These are phyloP conservation scores for Nicotiana undulata DNA, from an alignment of 257 asterid genomes.

Conservation along the genomic window DNA sequence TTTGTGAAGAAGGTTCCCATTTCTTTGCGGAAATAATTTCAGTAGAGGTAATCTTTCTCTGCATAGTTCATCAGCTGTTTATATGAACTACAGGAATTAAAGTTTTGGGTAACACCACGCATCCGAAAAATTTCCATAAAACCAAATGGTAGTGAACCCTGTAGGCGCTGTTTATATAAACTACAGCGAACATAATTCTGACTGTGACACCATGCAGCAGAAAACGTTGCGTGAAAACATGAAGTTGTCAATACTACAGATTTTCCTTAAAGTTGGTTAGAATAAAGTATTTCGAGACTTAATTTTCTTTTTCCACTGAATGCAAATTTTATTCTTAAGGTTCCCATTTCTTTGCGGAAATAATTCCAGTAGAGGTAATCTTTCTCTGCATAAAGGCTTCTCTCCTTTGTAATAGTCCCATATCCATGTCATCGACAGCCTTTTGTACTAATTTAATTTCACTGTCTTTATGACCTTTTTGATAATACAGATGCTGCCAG, in stretches of 20 bases:
- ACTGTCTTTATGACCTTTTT: background rate
- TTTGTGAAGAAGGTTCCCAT: background rate
- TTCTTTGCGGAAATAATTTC: too few species aligned
- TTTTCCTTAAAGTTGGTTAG: background rate
- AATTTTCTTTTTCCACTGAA: background rate
- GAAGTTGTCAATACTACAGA: background rate
- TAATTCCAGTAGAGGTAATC: background rate
- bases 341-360: background rate
- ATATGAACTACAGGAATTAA: background rate
- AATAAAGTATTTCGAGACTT: background rate
- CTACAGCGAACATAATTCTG: background rate
- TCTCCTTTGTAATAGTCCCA: background rate
- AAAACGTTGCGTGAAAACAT: background rate
- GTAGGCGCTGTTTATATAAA: background rate
- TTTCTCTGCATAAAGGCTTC: background rate
- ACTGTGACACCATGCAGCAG: background rate
- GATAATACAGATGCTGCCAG: slow-evolving; percentile 49
- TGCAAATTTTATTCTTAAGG: background rate
- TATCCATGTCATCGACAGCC: background rate
- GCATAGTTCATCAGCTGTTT: slow-evolving; percentile 8
- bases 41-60: too few species aligned
- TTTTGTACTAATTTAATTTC: background rate
- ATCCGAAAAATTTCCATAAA: background rate
- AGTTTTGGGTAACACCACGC: background rate
- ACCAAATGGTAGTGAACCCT: background rate